Conservation (phyloP, 257 asterid species). For the Marsdenia floribunda region DNA sequence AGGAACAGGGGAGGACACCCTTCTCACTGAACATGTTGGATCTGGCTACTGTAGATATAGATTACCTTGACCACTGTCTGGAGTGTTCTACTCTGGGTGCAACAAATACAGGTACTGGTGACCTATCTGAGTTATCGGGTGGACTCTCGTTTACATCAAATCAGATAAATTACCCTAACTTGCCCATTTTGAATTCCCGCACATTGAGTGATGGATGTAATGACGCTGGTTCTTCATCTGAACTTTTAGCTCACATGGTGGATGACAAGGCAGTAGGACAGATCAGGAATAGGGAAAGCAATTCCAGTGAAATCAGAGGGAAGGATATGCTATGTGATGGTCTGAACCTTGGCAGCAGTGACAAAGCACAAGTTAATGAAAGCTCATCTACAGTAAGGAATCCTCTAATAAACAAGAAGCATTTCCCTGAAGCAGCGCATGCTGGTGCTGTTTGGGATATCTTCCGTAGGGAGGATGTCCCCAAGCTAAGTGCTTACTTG, state of each 20-base stretch:
- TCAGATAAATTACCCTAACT: neutral
- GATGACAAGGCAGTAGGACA: constrained; percentile 3
- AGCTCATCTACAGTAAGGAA: constrained; percentile 9
- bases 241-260: neutral
- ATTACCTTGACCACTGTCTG: neutral
- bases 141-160: neutral
- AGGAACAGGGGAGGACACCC: constrained; percentile 11
- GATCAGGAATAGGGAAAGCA: neutral
- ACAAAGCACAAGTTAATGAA: constrained; percentile 13
- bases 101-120: neutral
- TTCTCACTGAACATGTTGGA: neutral
- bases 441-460: constrained; percentile 51
- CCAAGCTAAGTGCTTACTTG: constrained; percentile 38
- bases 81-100: neutral
- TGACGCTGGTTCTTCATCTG: neutral
- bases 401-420: constrained; percentile 13
- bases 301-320: constrained; percentile 6
- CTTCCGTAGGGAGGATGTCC: constrained; percentile 46
- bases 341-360: constrained; percentile 6
- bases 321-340: constrained; percentile 11
- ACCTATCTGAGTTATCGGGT: neutral
- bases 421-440: constrained; percentile 12
- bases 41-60: constrained; percentile 2
- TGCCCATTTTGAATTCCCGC: neutral
- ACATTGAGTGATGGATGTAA: neutral